Conservation (phyloP, 768 basidiomycete species). For the Mycena venus region DNA sequence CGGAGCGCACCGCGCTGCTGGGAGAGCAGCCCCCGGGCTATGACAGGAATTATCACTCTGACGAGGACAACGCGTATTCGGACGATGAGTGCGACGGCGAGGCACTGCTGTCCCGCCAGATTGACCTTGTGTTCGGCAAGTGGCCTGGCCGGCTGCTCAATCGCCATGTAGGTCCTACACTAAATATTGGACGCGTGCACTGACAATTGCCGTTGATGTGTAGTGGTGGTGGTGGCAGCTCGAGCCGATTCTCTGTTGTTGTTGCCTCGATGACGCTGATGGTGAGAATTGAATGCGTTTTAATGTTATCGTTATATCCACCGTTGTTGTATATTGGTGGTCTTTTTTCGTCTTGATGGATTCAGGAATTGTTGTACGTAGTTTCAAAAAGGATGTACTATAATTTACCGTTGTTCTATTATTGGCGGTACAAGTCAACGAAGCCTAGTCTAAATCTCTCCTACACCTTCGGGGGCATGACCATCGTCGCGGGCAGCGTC, state of each 20-base stretch:
- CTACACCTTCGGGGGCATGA: conserved; percentile 62
- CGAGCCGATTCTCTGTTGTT: conserved; percentile 74
- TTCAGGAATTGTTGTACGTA: background rate
- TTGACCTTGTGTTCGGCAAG: conserved; percentile 70
- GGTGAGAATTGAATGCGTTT: conserved; percentile 43
- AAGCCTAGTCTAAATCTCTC: background rate
- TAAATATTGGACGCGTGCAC: background rate
- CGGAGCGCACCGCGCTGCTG: conserved; percentile 58
- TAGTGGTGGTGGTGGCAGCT: conserved; percentile 92
- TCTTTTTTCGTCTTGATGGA: background rate
- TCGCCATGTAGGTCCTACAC: conserved; percentile 65
- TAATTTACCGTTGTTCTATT: background rate
- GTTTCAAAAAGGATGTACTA: background rate
- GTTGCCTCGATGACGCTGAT: conserved; percentile 70
- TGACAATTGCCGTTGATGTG: background rate
- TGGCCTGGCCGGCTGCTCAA: conserved; percentile 83
- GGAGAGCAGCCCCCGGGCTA: conserved; percentile 36
- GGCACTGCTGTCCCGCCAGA: conserved; percentile 58
- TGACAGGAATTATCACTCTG: conserved; percentile 24
- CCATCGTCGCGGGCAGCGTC: conserved; percentile 95
- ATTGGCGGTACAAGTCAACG: background rate
- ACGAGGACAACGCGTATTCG: conserved; percentile 34
- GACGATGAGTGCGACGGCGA: conserved; percentile 48
- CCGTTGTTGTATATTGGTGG: background rate
- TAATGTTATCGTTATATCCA: background rate